Evolutionary conservation across 495 filamentous ascomycete genomes (phyloP), one percentile per base, ranked within the genome.

Genomic region (Penicillium atrosanguineum): DNA sequence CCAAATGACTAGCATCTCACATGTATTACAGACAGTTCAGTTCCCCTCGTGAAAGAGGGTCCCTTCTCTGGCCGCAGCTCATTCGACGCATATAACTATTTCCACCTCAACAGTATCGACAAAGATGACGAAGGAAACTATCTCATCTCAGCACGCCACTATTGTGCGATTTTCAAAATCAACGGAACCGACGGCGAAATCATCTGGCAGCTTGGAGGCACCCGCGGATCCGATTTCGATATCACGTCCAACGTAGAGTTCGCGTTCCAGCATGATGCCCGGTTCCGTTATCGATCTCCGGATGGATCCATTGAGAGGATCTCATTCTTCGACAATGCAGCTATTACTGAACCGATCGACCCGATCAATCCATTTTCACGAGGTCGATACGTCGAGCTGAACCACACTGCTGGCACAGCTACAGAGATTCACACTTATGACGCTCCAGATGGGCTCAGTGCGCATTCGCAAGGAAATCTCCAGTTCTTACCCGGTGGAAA

Each of bases 51-150:
- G 8, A 67, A 76, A 54, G 61, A 64, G 8, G 71, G 68, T 54
- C 62, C 71, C 28, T 45, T 29, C 8, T 46, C 64, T 76, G 50
- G 53, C 9, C 60, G 48, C n/a, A 63, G 67, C 23, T 64, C 69
- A 44, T 51, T 69, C 9, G 48, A 46, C 16, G 52, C 58, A 7
- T 64, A 50, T 50, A 77, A 83, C 52, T 81, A 76, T 55, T 79
- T 79, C 63, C 79, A 81, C 59, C 70, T 82, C 55, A 80, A 81
- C 63, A 76, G 72, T 39, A 67, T 83, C 28, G 79, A 81, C 60
- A 79, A 80, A 62, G 66, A 75, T 52, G 26, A 41, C 1, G 56
- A 70, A 1, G 78, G 79, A 2, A 70, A 80, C 58, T 83, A 81
- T 49, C 62, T 82, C 0, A 65, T 83, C 43, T 82, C 79, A 3